These are phyloP conservation scores for Erysiphe pulchra DNA, from an alignment of 2,329 filamentous ascomycete genomes.

Conservation along the genomic window DNA sequence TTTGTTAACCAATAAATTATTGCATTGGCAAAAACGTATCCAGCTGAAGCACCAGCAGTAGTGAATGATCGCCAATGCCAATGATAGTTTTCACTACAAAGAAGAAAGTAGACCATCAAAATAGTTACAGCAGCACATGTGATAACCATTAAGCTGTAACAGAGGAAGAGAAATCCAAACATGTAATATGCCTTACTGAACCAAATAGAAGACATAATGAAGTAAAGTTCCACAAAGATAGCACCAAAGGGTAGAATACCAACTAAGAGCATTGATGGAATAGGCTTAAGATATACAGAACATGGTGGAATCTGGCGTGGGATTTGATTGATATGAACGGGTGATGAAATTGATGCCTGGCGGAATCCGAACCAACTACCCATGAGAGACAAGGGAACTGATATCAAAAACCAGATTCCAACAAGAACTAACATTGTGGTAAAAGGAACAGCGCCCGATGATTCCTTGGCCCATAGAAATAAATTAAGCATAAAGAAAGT, in stretches of 20 bases:
- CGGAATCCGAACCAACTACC: constrained; percentile 91
- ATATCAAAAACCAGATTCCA: constrained; percentile 90
- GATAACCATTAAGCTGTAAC: constrained; percentile 91
- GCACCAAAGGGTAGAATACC: constrained; percentile 85
- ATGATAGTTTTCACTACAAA: constrained; percentile 92
- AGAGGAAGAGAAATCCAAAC: constrained; percentile 97
- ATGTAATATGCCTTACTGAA: constrained; percentile 99
- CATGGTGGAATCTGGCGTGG: constrained; percentile 81
- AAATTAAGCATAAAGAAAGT: constrained; percentile 87
- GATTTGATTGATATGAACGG: constrained; percentile 91
- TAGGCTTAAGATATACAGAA: constrained; percentile 55
- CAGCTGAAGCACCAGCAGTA: constrained; percentile 69
- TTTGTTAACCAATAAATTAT: constrained; percentile 78
- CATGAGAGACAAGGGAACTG: constrained; percentile 66
- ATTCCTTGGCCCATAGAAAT: constrained; percentile 83
- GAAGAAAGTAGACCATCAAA: constrained; percentile 82
- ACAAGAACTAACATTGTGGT: constrained; percentile 90
- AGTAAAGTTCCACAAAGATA: constrained; percentile 96
- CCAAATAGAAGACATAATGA: constrained; percentile 98
- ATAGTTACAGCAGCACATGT: constrained; percentile 83
- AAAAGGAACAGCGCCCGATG: constrained; percentile 84
- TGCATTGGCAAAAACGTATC: constrained; percentile 80
- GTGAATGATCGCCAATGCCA: constrained; percentile 97
- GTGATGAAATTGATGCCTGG: constrained; percentile 41
- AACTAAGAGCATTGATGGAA: constrained; percentile 78